Evolutionary conservation across 805 yeast genomes (phyloP), one percentile per base, ranked within the genome.

Genomic region (Myxozyma melibiosi): DNA sequence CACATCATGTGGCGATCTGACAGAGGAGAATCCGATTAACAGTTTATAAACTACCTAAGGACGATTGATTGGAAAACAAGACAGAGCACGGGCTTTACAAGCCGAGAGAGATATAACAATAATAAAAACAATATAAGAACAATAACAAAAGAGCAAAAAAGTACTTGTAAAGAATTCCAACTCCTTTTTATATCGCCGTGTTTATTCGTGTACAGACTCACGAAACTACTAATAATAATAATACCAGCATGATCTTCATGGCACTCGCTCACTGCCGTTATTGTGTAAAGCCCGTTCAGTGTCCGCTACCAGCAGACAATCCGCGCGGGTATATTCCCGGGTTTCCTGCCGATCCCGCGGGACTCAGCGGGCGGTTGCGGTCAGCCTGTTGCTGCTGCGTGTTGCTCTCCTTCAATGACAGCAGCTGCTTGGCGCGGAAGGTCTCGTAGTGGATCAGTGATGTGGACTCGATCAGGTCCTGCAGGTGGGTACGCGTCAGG

Each of bases 381-480:
- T 39, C 46, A 14, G 38, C 35, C 31, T 31, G 61, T 40, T 33
- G 37, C 28, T 31, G 30, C 28, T 31, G 30, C 28, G 35, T 39
- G 41, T 46, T 51, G 24, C 44, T 90, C 76, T 92, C 98, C 75
- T 92, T 91, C 73, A 94, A 80, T 7, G 96, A 95, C 58, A 90
- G 83, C 73, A 94, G 83, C 76, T 94, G 99, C 74, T 91, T 90
- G 20, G 96, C 80, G 76, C 99, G 85, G 77, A 91, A 94, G 53
- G 84, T 79, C 77, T 94, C 99, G 74, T 94, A 94, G 73, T 94
- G 98, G 53, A 84, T 80, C 65, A 83, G 78, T 1, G 95, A 78
- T 3, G 99, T 94, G 11, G 96, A 84, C 73, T 94, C 99, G 67
- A 94, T 91, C 72, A 94, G 83, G 72, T 92, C 98, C 73, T 90